phyloP scores from a whole-genome alignment of 768 basidiomycete species.

The Leucocoprinus leucothites region DNA sequence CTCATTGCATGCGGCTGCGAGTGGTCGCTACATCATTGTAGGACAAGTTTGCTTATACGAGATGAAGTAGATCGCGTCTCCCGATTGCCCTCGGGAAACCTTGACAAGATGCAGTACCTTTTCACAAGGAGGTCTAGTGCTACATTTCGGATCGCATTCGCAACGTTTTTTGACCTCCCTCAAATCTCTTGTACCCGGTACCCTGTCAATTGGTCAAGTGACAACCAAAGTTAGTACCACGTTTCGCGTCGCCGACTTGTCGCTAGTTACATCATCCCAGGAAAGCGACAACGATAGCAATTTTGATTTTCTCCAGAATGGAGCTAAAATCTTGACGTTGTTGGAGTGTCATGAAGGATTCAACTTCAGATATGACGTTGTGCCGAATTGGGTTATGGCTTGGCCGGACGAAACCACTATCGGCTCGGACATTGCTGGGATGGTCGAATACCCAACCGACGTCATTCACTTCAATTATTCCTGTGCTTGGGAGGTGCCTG shows the following conservation, averaged over 20 bases:
- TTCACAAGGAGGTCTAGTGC: background rate
- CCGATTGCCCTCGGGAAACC: background rate
- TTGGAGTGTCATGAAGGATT: background rate
- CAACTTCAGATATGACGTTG: background rate
- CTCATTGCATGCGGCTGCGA: background rate
- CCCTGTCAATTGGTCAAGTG: background rate
- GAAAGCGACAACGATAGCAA: background rate
- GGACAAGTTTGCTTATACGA: background rate
- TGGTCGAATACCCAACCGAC: background rate
- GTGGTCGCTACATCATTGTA: background rate
- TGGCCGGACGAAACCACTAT: background rate
- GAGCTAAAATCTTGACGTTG: background rate
- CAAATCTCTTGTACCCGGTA: background rate
- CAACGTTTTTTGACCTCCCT: background rate
- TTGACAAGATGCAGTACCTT: background rate
- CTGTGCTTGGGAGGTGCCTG: background rate
- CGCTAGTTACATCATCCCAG: background rate
- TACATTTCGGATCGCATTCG: background rate
- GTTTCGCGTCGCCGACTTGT: background rate
- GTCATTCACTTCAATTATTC: constrained; percentile 3
- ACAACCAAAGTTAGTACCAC: background rate
- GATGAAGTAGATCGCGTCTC: background rate
- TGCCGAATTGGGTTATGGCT: background rate
- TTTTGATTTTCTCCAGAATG: background rate
- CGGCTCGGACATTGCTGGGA: background rate